phyloP scores from a whole-genome alignment of 2,329 filamentous ascomycete genomes.

The Talaromyces sp. region DNA sequence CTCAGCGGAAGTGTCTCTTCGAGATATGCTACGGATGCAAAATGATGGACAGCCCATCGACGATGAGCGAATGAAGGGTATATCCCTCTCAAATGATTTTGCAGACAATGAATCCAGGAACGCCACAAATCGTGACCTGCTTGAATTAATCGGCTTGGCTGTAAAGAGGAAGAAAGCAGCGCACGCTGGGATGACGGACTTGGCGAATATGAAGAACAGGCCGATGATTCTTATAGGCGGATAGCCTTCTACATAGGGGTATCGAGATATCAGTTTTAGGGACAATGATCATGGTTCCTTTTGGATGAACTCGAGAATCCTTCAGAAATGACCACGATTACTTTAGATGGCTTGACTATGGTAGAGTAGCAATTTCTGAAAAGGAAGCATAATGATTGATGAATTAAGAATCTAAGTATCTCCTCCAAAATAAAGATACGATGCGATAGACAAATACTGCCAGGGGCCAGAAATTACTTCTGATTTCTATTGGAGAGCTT shows the following conservation, averaged over 20 bases:
- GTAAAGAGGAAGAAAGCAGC: conserved; percentile 95
- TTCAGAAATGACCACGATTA: not conserved
- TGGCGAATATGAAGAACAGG: conserved; percentile 96
- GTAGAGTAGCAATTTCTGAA: not conserved
- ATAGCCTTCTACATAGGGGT: conserved; percentile 49
- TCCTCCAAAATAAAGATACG: not conserved
- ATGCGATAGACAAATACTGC: not conserved
- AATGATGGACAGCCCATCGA: conserved; percentile 81
- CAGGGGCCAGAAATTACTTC: not conserved
- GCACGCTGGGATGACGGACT: conserved; percentile 85
- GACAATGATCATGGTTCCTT: not conserved
- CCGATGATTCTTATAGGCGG: conserved; percentile 99
- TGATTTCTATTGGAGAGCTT: not conserved
- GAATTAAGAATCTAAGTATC: not conserved
- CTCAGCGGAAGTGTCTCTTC: conserved; percentile 85
- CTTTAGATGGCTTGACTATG: not conserved
- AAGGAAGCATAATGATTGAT: not conserved
- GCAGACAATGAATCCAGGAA: conserved; percentile 28
- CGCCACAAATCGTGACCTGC: conserved; percentile 66
- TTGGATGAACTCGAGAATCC: not conserved
- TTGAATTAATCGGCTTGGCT: conserved; percentile 83
- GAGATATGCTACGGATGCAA: conserved; percentile 78
- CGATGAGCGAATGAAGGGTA: conserved; percentile 68
- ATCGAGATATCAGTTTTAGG: not conserved
- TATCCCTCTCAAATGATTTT: conserved; percentile 40